These are phyloP conservation scores for Cladosporium sphaerospermum DNA, from an alignment of 2,329 filamentous ascomycete genomes.

Conservation along the genomic window DNA sequence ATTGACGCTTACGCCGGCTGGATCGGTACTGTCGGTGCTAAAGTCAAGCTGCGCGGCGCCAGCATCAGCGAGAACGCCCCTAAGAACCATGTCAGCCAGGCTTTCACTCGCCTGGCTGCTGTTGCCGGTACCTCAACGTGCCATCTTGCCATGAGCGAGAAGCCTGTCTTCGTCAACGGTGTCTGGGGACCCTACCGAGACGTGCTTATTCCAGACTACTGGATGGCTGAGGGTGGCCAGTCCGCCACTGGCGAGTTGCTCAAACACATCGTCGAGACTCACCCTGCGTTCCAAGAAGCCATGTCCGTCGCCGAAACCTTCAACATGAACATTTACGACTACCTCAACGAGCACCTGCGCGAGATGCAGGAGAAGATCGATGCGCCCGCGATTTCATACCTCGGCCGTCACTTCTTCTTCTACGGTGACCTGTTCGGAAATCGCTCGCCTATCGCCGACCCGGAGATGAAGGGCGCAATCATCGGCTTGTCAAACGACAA, in stretches of 20 bases:
- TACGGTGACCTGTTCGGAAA: constrained; percentile 98
- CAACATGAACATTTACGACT: constrained; percentile 89
- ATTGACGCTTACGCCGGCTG: constrained; percentile 98
- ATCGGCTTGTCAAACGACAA: constrained; percentile 84
- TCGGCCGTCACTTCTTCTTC: constrained; percentile 94
- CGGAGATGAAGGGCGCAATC: constrained; percentile 85
- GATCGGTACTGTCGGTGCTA: constrained; percentile 98
- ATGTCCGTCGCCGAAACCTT: constrained; percentile 71
- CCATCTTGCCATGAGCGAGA: constrained; percentile 89
- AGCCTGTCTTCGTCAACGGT: constrained; percentile 87
- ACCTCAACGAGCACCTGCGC: constrained; percentile 79
- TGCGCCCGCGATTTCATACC: constrained; percentile 74
- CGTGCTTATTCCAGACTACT: constrained; percentile 82
- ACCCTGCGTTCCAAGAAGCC: constrained; percentile 81
- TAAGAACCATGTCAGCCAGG: constrained; percentile 83
- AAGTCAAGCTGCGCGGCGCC: constrained; percentile 62
- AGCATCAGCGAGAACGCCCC: constrained; percentile 54
- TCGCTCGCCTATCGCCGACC: constrained; percentile 84
- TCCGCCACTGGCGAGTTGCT: constrained; percentile 92
- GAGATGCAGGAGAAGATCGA: constrained; percentile 63
- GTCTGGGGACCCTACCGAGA: constrained; percentile 98
- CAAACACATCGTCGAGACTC: constrained; percentile 90
- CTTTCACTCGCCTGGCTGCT: constrained; percentile 85
- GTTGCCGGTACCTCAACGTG: constrained; percentile 97
- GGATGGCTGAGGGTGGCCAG: constrained; percentile 97